Conservation (phyloP, 371 early-diverging fungal genomes). For the Mucor irregularis region DNA sequence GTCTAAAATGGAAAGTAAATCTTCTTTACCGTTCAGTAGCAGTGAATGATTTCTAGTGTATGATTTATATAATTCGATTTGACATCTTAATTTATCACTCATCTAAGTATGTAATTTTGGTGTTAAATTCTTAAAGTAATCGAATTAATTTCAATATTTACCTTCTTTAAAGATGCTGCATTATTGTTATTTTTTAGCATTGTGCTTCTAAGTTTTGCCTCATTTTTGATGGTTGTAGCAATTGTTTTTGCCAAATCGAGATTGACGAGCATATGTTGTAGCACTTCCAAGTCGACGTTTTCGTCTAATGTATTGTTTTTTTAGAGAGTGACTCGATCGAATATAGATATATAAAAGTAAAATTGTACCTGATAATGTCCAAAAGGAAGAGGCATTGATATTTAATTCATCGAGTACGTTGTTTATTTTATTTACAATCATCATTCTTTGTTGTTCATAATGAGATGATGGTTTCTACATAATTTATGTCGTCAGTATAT, state of each 20-base stretch:
- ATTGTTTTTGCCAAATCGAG: slow-evolving; percentile 34
- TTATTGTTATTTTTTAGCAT: slow-evolving; percentile 26
- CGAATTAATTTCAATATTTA: too few species aligned
- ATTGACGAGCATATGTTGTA: slow-evolving; percentile 26
- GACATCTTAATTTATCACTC: slow-evolving; percentile 30
- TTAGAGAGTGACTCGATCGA: neutral
- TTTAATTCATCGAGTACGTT: neutral
- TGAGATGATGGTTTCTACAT: neutral
- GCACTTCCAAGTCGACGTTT: slow-evolving; percentile 23
- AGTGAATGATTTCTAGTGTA: slow-evolving; percentile 35
- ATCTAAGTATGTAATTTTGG: slow-evolving; percentile 20
- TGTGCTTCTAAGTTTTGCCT: slow-evolving; percentile 34
- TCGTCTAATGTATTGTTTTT: neutral
- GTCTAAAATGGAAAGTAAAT: slow-evolving; percentile 26
- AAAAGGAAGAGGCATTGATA: neutral
- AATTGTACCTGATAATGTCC: neutral
- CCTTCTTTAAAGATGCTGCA: too few species aligned
- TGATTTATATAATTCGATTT: slow-evolving; percentile 29
- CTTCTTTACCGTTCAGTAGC: slow-evolving; percentile 30
- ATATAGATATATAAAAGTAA: neutral
- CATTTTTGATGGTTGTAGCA: slow-evolving; percentile 22
- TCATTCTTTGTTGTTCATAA: too few species aligned
- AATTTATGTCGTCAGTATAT: neutral
- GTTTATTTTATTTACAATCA: neutral
- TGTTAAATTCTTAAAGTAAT: neutral